phyloP scores from a whole-genome alignment of 73 alveolate genomes.

The Urostyla sp. region DNA sequence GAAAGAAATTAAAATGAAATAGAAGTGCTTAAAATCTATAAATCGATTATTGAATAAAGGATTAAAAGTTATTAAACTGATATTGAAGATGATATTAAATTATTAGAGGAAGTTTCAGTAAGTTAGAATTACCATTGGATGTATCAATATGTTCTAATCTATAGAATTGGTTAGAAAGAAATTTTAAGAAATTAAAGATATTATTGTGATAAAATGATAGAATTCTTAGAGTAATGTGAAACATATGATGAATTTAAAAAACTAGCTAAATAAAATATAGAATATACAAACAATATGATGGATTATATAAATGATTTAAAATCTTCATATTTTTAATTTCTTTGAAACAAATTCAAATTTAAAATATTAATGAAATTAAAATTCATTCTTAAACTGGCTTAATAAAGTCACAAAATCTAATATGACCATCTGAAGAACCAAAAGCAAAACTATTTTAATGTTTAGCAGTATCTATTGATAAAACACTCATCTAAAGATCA shows the following conservation, averaged over 20 bases:
- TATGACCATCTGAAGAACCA: too few relatives aligned
- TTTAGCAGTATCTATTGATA: too few relatives aligned
- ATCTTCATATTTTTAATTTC: background rate
- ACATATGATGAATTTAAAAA: background rate
- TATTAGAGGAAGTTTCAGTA: background rate
- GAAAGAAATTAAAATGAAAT: background rate
- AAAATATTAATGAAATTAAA: conserved; percentile 4
- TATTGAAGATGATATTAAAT: background rate
- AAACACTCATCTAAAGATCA: too few relatives aligned
- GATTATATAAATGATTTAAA: conserved; percentile 30
- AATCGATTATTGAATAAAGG: background rate
- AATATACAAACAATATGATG: conserved; percentile 10
- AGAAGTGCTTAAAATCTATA: conserved; percentile 9
- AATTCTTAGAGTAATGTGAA: background rate
- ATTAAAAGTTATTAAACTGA: conserved; percentile 10
- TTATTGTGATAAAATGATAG: background rate
- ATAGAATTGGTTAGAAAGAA: conserved; percentile 43
- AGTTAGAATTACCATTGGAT: conserved; percentile 27
- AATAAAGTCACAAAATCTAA: too few relatives aligned
- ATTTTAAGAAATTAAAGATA: background rate
- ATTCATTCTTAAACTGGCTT: background rate
- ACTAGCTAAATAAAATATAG: background rate
- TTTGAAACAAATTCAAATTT: background rate
- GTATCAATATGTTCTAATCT: conserved; percentile 37
- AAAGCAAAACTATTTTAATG: too few relatives aligned